phyloP scores from a whole-genome alignment of 2,329 filamentous ascomycete species.

The Xylaria sp. region DNA sequence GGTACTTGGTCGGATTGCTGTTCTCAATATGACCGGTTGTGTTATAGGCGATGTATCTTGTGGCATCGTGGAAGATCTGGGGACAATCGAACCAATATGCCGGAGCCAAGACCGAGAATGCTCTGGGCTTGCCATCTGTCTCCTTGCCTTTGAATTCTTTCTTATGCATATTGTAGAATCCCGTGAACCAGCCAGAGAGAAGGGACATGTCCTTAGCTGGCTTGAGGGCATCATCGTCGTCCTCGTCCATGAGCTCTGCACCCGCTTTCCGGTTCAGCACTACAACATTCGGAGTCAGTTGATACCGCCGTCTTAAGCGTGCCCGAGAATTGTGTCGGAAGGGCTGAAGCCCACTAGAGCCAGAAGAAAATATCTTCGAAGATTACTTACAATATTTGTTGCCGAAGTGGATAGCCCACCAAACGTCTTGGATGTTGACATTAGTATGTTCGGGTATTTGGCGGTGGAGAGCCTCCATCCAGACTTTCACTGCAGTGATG shows the following conservation, averaged over 20 bases:
- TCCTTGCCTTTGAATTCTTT: background rate
- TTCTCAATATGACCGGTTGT: background rate
- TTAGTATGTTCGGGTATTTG: background rate
- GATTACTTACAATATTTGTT: slow-evolving; percentile 13
- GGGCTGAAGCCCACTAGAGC: background rate
- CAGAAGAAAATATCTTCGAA: background rate
- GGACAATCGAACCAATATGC: slow-evolving; percentile 26
- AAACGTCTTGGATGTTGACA: background rate
- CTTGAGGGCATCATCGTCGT: background rate
- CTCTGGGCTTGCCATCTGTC: background rate
- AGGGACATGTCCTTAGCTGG: slow-evolving; percentile 20
- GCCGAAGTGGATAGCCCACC: slow-evolving; percentile 17
- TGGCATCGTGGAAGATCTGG: slow-evolving; percentile 10
- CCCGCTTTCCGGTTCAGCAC: slow-evolving; percentile 15
- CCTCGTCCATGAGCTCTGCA: background rate
- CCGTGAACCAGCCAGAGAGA: slow-evolving; percentile 1
- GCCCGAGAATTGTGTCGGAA: too few species aligned
- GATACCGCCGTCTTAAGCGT: background rate
- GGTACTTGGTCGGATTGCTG: background rate
- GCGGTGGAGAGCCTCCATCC: slow-evolving; percentile 4
- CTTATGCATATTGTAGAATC: background rate
- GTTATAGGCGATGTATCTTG: slow-evolving; percentile 10
- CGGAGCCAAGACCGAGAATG: slow-evolving; percentile 9
- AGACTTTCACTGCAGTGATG: slow-evolving; percentile 9
- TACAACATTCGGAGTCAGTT: background rate